These are phyloP conservation scores for Astrothelium macrocarpum DNA, from an alignment of 495 filamentous ascomycete genomes.

Conservation along the genomic window DNA sequence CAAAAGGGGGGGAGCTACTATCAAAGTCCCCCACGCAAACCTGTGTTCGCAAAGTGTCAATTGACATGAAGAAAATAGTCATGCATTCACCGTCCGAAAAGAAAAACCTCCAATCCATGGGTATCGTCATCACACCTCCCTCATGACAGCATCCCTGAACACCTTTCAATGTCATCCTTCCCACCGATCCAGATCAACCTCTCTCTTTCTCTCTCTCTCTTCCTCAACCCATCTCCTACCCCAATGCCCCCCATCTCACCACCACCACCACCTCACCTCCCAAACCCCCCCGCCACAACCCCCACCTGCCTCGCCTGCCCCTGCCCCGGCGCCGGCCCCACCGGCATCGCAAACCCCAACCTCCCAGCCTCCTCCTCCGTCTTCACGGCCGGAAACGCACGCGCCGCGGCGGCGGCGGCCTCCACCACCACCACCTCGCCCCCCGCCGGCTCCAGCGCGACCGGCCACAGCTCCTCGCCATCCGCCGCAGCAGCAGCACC, in stretches of 20 bases:
- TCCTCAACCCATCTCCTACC: not conserved
- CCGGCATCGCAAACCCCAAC: not conserved
- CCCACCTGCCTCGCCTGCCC: not conserved
- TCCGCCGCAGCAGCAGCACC: not conserved
- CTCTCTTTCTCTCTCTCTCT: not conserved
- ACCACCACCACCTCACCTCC: not conserved
- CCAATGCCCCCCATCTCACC: not conserved
- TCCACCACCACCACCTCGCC: not conserved
- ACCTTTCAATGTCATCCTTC: too few species aligned
- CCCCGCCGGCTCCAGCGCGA: too few species aligned
- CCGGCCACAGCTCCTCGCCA: too few species aligned
- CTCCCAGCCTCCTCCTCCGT: constrained; percentile 1
- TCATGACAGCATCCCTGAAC: not conserved
- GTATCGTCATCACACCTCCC: constrained; percentile 1
- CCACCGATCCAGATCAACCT: not conserved
- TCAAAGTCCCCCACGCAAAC: not conserved
- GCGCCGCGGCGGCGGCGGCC: not conserved
- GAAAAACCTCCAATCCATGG: not conserved
- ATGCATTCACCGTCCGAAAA: not conserved
- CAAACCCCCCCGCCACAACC: not conserved
- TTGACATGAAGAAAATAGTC: not conserved
- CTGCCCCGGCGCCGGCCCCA: not conserved
- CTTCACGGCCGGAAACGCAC: not conserved
- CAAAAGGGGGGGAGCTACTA: not conserved
- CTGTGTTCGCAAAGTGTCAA: not conserved